A percentile compares a stretch with the other conserved stretches of the same genome.
Evolutionary conservation across 1,284 basidiomycete genomes (phyloP).

Genomic region (Exobasidium cylindrosporum): DNA sequence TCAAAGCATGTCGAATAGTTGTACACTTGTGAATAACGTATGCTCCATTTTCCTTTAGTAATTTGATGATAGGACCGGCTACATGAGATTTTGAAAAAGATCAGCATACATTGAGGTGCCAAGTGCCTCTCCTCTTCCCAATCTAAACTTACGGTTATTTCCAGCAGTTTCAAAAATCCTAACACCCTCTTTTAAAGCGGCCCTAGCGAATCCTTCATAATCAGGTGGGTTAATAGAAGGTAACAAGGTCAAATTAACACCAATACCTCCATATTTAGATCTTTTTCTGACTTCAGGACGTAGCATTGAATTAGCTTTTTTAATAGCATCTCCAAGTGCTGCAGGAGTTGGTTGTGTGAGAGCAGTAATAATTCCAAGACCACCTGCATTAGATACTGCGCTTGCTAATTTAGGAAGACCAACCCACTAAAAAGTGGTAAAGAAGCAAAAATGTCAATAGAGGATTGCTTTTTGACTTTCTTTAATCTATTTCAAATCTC

Average conservation of each 20-base stretch:
- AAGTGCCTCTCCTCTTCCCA: too few relatives aligned
- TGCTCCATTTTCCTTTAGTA: conserved; percentile 71
- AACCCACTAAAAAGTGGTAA: conserved; percentile 62
- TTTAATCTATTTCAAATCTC: too few relatives aligned
- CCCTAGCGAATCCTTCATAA: conserved; percentile 77
- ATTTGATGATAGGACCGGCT: conserved; percentile 74
- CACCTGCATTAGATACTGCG: conserved; percentile 82
- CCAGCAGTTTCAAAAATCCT: conserved; percentile 89
- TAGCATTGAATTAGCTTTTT: conserved; percentile 63
- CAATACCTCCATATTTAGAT: conserved; percentile 56
- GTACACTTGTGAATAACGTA: conserved; percentile 89
- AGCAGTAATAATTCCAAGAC: conserved; percentile 81
- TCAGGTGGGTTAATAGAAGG: conserved; percentile 88
- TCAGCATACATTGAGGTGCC: too few relatives aligned
- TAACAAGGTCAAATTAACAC: conserved; percentile 86
- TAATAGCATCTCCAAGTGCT: conserved; percentile 77
- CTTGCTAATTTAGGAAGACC: conserved; percentile 71
- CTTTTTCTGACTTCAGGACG: conserved; percentile 28
- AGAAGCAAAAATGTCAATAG: too few relatives aligned
- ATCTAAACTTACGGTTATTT: conserved; percentile 67
- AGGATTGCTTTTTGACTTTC: too few relatives aligned
- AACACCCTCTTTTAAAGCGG: conserved; percentile 82
- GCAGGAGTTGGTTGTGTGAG: conserved; percentile 80
- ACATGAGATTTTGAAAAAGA: too few relatives aligned
- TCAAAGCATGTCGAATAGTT: conserved; percentile 62